Conservation (phyloP, 345 rosid genomes). For the Iberis pinnata region DNA sequence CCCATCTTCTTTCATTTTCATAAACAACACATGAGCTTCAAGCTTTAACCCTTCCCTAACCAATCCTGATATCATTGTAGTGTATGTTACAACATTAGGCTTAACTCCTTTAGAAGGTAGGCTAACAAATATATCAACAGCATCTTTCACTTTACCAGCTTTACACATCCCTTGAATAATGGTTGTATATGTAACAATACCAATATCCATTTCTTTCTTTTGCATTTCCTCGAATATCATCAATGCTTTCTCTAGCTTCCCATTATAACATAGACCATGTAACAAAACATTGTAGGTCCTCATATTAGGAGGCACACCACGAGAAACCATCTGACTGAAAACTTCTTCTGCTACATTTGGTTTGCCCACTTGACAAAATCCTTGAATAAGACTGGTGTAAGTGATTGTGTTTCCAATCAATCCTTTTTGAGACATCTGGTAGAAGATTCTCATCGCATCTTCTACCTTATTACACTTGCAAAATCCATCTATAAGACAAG, state of each 20-base stretch:
- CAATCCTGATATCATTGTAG: constrained; percentile 22
- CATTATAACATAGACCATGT: constrained; percentile 20
- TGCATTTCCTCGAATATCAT: constrained; percentile 21
- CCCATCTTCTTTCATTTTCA: constrained; percentile 27
- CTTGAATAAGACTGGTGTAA: constrained; percentile 22
- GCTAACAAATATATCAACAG: constrained; percentile 17
- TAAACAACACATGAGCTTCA: constrained; percentile 25
- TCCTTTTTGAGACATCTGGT: constrained; percentile 22
- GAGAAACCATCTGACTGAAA: constrained; percentile 24
- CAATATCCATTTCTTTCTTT: constrained; percentile 12
- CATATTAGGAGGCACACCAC: constrained; percentile 20
- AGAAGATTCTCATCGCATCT: constrained; percentile 17
- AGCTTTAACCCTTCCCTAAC: constrained; percentile 19
- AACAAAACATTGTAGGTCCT: constrained; percentile 28
- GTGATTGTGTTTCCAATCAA: constrained; percentile 21
- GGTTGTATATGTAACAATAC: constrained; percentile 16
- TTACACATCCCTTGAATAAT: constrained; percentile 26
- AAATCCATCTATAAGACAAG: constrained; percentile 21
- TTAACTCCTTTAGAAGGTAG: constrained; percentile 22
- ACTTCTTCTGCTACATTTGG: constrained; percentile 16
- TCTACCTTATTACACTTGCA: constrained; percentile 19
- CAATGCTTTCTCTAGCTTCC: constrained; percentile 22
- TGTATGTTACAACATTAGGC: constrained; percentile 26
- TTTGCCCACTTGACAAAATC: constrained; percentile 23
- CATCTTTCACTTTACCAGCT: constrained; percentile 24